Percentiles rank a stretch among this genome's conserved stretches.
These are phyloP conservation scores for Thymus quinquecostatus DNA, from an alignment of 257 asterid species.

Conservation along the genomic window DNA sequence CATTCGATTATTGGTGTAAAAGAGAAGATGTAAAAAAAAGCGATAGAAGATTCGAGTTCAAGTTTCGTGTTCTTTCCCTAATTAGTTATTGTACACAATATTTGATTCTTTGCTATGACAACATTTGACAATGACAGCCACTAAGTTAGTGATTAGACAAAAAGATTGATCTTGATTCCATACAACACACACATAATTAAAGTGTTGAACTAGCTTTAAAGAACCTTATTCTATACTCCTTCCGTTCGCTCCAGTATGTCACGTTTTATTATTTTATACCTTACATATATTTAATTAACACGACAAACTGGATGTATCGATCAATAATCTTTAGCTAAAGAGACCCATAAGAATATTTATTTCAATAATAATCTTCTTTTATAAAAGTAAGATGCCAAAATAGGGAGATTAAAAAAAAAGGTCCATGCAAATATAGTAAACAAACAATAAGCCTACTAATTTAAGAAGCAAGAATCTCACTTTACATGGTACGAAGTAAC, in stretches of 20 bases:
- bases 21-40: too few relatives aligned
- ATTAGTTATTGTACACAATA: too few relatives aligned
- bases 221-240: neutral
- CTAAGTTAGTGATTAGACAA: neutral
- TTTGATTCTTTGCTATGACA: too few relatives aligned
- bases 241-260: too few relatives aligned
- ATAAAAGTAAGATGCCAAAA: conserved; percentile 17
- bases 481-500: conserved; percentile 11
- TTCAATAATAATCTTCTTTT: neutral
- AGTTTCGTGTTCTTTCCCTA: too few relatives aligned
- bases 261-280: too few relatives aligned
- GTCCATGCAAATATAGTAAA: neutral
- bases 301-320: too few relatives aligned
- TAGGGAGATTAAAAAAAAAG: neutral
- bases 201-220: neutral
- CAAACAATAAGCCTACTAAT: neutral
- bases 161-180: neutral
- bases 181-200: conserved; percentile 10
- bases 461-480: neutral
- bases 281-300: too few relatives aligned
- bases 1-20: too few relatives aligned
- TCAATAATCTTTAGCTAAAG: too few relatives aligned
- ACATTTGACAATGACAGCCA: neutral
- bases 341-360: neutral
- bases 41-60: too few relatives aligned